Conservation (phyloP, 805 yeast species). For the Kuraishia molischiana region DNA sequence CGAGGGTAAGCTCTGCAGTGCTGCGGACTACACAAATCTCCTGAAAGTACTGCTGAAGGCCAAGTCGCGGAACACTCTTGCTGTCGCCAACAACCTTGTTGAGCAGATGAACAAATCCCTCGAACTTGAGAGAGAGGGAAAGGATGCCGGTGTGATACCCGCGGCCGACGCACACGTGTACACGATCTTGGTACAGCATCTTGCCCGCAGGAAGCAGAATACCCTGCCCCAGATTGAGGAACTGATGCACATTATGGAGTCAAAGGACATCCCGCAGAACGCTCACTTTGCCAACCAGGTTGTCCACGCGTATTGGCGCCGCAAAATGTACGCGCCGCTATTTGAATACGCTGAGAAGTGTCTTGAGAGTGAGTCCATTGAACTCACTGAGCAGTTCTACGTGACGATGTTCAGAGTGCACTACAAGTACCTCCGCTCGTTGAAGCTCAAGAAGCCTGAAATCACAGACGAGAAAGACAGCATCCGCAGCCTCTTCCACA, state of each 20-base stretch:
- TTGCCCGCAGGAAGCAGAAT: conserved; percentile 18
- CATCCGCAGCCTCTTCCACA: background rate
- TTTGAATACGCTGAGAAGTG: background rate
- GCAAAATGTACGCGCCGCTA: conserved; percentile 20
- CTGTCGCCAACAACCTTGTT: conserved; percentile 22
- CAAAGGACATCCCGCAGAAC: conserved; percentile 18
- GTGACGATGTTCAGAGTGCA: background rate
- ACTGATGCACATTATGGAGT: conserved; percentile 20
- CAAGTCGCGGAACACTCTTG: background rate
- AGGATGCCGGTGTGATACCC: conserved; percentile 18
- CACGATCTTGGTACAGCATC: conserved; percentile 25
- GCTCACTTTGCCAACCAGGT: conserved; percentile 28
- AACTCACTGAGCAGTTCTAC: background rate
- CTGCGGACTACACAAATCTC: conserved; percentile 11
- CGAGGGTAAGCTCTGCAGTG: conserved; percentile 4
- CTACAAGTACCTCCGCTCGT: background rate
- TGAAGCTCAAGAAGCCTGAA: background rate
- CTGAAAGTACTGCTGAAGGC: conserved; percentile 9
- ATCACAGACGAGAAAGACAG: background rate
- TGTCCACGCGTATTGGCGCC: conserved; percentile 19
- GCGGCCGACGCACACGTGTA: conserved; percentile 31
- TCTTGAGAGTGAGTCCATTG: background rate
- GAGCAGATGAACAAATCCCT: conserved; percentile 16
- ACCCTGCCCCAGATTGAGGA: conserved; percentile 17
- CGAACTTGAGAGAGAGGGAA: conserved; percentile 3